Conservation (phyloP, 1,284 basidiomycete species). For the Thelephora terrestris region DNA sequence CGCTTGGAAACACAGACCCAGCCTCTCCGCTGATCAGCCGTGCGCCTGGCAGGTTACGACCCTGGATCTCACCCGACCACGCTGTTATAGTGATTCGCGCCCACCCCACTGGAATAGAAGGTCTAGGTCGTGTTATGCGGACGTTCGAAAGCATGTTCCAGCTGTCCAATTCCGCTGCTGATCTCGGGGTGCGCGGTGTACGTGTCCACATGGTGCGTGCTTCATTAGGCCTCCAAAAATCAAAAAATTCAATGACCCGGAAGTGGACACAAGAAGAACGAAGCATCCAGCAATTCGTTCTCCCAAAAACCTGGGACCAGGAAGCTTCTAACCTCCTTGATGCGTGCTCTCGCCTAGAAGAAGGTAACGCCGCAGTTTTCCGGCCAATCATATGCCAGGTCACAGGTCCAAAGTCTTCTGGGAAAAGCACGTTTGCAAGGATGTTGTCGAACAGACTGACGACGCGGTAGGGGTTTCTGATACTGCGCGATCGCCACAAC, state of each 20-base stretch:
- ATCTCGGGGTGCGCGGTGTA: slow-evolving; percentile 40
- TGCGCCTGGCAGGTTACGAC: no score
- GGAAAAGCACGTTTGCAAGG: slow-evolving; percentile 84
- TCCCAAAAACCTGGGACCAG: slow-evolving; percentile 49
- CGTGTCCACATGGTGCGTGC: background rate
- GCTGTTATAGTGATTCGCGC: slow-evolving; percentile 46
- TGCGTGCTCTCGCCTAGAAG: background rate
- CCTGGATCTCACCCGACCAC: slow-evolving; percentile 8
- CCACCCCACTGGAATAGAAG: slow-evolving; percentile 47
- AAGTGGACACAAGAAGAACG: slow-evolving; percentile 22
- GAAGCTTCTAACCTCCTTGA: slow-evolving; percentile 27
- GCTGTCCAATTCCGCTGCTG: slow-evolving; percentile 20
- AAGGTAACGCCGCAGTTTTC: background rate
- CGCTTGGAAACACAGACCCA: slow-evolving; percentile 9
- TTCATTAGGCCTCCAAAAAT: background rate
- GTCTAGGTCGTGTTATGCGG: slow-evolving; percentile 49
- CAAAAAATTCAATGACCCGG: no score
- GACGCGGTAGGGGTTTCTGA: slow-evolving; percentile 28
- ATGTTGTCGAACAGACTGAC: slow-evolving; percentile 68
- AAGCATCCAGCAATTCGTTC: slow-evolving; percentile 36
- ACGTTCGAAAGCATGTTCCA: slow-evolving; percentile 52
- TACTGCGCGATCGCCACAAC: no score
- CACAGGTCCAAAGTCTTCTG: slow-evolving; percentile 78
- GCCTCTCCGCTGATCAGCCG: background rate
- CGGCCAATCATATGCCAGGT: slow-evolving; percentile 41